Percentiles rank a stretch among this genome's conserved stretches.
Conservation (phyloP, 495 filamentous ascomycete genomes). For the Extremus antarcticus region DNA sequence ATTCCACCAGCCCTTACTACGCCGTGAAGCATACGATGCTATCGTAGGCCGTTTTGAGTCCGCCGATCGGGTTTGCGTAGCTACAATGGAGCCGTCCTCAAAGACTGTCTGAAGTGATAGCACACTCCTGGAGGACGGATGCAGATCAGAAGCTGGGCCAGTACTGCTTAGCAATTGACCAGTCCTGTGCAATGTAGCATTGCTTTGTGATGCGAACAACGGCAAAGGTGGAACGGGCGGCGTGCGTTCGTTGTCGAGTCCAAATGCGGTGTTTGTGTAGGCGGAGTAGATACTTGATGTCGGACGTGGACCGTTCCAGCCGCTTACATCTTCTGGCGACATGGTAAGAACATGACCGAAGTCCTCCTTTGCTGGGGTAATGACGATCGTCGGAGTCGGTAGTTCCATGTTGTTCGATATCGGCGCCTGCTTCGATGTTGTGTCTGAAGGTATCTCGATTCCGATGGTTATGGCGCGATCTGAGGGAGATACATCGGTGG, state of each 20-base stretch:
- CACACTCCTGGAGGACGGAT: background rate
- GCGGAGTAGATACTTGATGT: constrained; percentile 63
- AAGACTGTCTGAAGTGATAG: constrained; percentile 45
- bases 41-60: background rate
- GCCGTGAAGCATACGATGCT: constrained; percentile 29
- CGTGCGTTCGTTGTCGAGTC: constrained; percentile 24
- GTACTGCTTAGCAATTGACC: background rate
- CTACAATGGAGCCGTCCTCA: constrained; percentile 38
- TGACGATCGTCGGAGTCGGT: constrained; percentile 49
- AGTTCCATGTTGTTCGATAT: constrained; percentile 9
- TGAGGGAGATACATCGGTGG: constrained; percentile 57
- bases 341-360: constrained; percentile 47
- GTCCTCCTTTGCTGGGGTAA: constrained; percentile 54
- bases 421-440: constrained; percentile 1
- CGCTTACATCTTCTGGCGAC: constrained; percentile 30
- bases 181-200: background rate
- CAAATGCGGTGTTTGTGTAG: constrained; percentile 32
- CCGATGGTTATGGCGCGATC: constrained; percentile 73
- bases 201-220: constrained; percentile 22
- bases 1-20: constrained; percentile 82
- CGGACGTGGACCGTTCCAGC: constrained; percentile 30
- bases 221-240: constrained; percentile 59
- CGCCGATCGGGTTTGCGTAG: background rate
- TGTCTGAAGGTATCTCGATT: constrained; percentile 50
- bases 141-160: background rate